Evolutionary conservation across 108 stramenopile species (phyloP).

Genomic region (Stephanodiscus triporus): DNA sequence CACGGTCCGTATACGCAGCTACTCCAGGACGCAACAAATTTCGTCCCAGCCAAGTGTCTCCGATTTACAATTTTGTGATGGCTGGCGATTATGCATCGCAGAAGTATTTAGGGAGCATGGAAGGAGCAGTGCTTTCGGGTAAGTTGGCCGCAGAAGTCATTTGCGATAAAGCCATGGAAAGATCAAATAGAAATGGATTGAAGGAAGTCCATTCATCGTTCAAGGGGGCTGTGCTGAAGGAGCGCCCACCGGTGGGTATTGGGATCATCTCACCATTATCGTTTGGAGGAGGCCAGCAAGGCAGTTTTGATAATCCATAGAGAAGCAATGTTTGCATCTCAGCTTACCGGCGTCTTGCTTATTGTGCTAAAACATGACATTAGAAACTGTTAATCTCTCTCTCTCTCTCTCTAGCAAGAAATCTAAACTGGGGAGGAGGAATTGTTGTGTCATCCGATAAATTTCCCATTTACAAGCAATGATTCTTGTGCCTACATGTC

Average conservation of each 20-base stretch:
- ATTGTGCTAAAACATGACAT: too few relatives aligned
- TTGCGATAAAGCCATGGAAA: conserved; percentile 34
- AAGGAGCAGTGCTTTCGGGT: conserved; percentile 66
- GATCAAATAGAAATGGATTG: conserved; percentile 25
- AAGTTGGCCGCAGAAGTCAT: conserved; percentile 73
- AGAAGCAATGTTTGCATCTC: background rate
- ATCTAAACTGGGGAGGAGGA: too few relatives aligned
- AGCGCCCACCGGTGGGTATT: conserved; percentile 27
- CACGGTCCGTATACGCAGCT: conserved; percentile 74
- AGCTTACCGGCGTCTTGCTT: too few relatives aligned
- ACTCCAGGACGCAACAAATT: conserved; percentile 60
- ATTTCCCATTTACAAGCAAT: too few relatives aligned
- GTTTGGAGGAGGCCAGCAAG: conserved; percentile 51
- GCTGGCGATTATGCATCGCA: conserved; percentile 60
- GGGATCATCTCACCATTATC: conserved; percentile 22
- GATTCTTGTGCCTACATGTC: too few relatives aligned
- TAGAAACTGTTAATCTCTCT: too few relatives aligned
- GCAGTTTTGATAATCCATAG: conserved; percentile 43
- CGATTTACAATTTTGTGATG: conserved; percentile 58
- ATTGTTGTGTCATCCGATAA: too few relatives aligned
- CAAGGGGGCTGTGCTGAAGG: conserved; percentile 4
- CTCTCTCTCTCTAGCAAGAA: too few relatives aligned
- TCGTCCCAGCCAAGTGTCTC: conserved; percentile 53
- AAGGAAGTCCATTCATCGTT: conserved; percentile 23
- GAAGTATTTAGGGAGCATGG: conserved; percentile 79